Conservation (phyloP, 176 grass and related monocot species). For the Carex cristatella region DNA sequence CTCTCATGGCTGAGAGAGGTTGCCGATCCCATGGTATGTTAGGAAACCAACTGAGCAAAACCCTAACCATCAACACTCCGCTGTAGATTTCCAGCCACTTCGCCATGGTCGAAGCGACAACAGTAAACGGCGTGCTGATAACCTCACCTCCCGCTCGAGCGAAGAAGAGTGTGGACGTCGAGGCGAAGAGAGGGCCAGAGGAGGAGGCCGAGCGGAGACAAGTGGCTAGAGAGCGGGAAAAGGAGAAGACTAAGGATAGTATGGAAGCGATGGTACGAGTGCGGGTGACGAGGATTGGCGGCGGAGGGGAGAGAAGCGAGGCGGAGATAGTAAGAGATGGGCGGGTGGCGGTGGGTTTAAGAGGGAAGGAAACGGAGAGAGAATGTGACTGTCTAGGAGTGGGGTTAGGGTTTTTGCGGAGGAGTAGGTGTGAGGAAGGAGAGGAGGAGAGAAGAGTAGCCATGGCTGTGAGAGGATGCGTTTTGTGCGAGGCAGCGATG, state of each 20-base stretch:
- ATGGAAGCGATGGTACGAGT: not conserved
- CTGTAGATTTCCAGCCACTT: constrained; percentile 26
- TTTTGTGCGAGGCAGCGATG: no score
- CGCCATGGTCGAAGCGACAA: not conserved
- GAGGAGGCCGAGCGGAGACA: not conserved
- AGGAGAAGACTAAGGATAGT: not conserved
- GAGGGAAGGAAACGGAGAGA: not conserved
- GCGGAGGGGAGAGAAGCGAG: not conserved
- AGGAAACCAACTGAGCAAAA: constrained; percentile 34
- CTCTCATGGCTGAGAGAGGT: constrained; percentile 21
- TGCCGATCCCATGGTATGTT: constrained; percentile 27
- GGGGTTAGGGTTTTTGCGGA: constrained; percentile 12
- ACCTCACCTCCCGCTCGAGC: not conserved
- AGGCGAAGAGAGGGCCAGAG: not conserved
- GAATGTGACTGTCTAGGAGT: not conserved
- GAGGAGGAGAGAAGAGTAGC: constrained; percentile 17
- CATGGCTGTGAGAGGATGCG: not conserved
- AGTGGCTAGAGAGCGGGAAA: not conserved
- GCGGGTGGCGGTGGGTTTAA: not conserved
- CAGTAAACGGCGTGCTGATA: not conserved
- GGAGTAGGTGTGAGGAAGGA: not conserved
- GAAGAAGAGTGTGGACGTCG: constrained; percentile 7
- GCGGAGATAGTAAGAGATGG: not conserved
- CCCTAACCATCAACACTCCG: constrained; percentile 17
- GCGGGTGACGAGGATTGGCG: not conserved